Conservation (phyloP, 805 yeast species). For the Starmerella floricola region DNA sequence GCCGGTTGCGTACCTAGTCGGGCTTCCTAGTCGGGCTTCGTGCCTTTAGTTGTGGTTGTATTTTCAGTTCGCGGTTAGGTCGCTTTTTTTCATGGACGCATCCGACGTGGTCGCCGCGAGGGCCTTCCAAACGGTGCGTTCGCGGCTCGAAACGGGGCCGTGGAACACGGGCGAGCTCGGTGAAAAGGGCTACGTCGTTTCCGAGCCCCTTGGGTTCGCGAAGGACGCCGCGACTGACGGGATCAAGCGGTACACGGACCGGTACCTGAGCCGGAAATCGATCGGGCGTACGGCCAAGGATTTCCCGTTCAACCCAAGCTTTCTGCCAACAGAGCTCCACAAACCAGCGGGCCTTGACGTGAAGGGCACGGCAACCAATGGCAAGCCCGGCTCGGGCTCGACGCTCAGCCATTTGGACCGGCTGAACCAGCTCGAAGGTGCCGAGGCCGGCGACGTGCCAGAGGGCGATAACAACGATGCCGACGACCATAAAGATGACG, state of each 20-base stretch:
- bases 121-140: slow-evolving; percentile 12
- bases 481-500: slow-evolving; percentile 27
- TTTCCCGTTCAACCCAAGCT: slow-evolving; percentile 57
- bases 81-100: slow-evolving; percentile 2
- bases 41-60: neutral
- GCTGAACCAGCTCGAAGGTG: neutral
- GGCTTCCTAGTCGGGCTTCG: too few species aligned
- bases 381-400: neutral
- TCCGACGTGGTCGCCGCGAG: slow-evolving; percentile 14
- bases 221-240: slow-evolving; percentile 39
- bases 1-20: too few species aligned
- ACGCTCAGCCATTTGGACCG: neutral
- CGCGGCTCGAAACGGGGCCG: slow-evolving; percentile 18
- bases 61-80: neutral
- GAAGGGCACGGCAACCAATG: neutral
- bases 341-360: slow-evolving; percentile 49
- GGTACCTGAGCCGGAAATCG: slow-evolving; percentile 56
- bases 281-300: slow-evolving; percentile 63
- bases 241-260: slow-evolving; percentile 69
- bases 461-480: slow-evolving; percentile 31
- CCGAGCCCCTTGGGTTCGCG: slow-evolving; percentile 13
- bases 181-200: slow-evolving; percentile 16
- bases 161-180: slow-evolving; percentile 21
- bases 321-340: slow-evolving; percentile 70
- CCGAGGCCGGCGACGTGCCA: too few species aligned